Evolutionary conservation across 2,329 filamentous ascomycete genomes (phyloP), one percentile per base, ranked within the genome.

Genomic region (Calycina marina): DNA sequence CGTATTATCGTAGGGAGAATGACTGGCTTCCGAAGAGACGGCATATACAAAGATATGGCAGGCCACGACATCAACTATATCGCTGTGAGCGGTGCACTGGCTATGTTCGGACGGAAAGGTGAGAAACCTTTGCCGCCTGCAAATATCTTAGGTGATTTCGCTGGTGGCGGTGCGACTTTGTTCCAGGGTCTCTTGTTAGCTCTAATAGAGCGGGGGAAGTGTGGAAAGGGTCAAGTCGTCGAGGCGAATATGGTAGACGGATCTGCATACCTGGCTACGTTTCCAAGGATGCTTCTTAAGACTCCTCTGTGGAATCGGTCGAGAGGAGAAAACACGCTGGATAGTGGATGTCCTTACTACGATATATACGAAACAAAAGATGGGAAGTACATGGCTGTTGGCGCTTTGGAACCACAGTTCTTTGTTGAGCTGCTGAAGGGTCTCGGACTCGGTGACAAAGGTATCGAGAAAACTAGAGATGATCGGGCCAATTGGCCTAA

Each of bases 191-290:
- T 96, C 4, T 55, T 94, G 34, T 62, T 94, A 13, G 88, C 90
- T 0, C 56, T 96, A 37, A 48, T 92, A 6, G 65, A 72, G 10
- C 62, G 84, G 18, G 60, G 65, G 30, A 59, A 56, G 26, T 74
- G 63, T 0, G 83, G 83, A 0, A 60, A 58, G 2, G 88, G 88
- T 0, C 88, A 94, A 57, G 77, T 94, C 9, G 85, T 96, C 6
- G 84, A 94, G 58, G 83, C 82, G 11, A 94, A 93, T 55, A 96
- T 96, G 88, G 88, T 94, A 9, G 88, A 96, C 58, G 88, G 88
- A 6, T 72, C 69, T 14, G 70, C 74, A 20, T 88, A 88, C 54
- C 59, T 96, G 15, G 76, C 77, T 2, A 78, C 75, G 0, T 88
- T 88, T 58, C 77, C 81, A 31, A 65, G 88, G 18, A 60, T 92